Percentiles rank a stretch among this genome's conserved stretches.
phyloP scores from a whole-genome alignment of 2,329 filamentous ascomycete genomes.

The Nakataea oryzae region DNA sequence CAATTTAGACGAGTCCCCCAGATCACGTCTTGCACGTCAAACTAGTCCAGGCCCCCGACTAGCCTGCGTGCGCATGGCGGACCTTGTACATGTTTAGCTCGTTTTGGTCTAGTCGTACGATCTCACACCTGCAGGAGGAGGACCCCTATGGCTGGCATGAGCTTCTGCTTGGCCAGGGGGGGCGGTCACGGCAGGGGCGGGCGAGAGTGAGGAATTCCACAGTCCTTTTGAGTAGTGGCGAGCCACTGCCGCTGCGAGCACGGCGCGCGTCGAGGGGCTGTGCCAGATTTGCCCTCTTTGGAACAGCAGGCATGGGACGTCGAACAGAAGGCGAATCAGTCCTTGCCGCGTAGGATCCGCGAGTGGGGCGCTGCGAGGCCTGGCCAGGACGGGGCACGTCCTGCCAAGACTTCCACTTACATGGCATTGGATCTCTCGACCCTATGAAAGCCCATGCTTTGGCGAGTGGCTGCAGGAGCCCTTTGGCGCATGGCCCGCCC shows the following conservation, averaged over 20 bases:
- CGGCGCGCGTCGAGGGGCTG: no score
- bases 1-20: neutral
- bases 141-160: neutral
- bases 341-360: no score
- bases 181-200: no score
- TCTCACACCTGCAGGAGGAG: neutral
- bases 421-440: no score
- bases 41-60: neutral
- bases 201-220: neutral
- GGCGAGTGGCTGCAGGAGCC: no score
- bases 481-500: no score
- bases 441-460: no score
- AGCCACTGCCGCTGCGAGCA: neutral
- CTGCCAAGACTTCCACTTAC: neutral
- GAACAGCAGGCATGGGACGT: neutral
- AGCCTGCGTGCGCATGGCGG: neutral
- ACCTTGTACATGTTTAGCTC: neutral
- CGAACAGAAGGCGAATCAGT: neutral
- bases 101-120: neutral
- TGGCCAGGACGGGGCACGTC: neutral
- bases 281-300: neutral
- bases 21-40: neutral
- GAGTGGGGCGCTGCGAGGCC: neutral
- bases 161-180: no score
- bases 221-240: neutral